Evolutionary conservation across 2,329 filamentous ascomycete species (phyloP), one percentile per base, ranked within the genome.

Genomic region (Colletotrichum costaricense): DNA sequence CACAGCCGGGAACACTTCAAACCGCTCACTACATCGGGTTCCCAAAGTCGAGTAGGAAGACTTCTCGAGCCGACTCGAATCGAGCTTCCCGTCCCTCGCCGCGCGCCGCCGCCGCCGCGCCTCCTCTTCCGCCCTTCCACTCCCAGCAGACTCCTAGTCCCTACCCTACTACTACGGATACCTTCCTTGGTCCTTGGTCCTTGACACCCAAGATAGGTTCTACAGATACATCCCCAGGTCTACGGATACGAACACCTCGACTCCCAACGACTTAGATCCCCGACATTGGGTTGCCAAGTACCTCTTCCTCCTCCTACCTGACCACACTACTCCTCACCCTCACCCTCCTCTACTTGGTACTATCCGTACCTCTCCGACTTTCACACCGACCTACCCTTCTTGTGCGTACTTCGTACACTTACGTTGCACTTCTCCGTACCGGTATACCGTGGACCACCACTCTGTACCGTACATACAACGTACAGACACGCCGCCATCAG

Each of bases 1-100:
- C 56, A 58, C 55, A 65, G 67, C 64, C 67, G 74, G 74, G 68
- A 75, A 72, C 68, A 57, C 30, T 63, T 65, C 74, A 56, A 70
- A 67, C 70, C 60, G 54, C 63, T n/a, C 64, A 54, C 56, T 11
- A 26, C 38, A 55, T 54, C 55, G 54, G 38, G 42, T 26, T 24
- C 55, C 33, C 42, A 49, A 49, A 49, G 16, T 11, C 42, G 42
- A 49, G 16, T 6, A 42, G 7, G 38, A 42, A 42, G 38, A 42
- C 38, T 42, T 19, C 38, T 42, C 14, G 38, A 42, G 38, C 14
- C 38, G 38, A 42, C 16, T 46, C 42, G 19, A 46, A 8, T 49
- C 42, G 42, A 49, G 16, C 38, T 42, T 42, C 14, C 38, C 38
- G 6, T 55, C 56, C 33, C 56, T 30, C 59, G 46, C 28, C 67